These are phyloP conservation scores for Plasmodium inui DNA, from an alignment of 169 alveolate species.

Conservation along the genomic window DNA sequence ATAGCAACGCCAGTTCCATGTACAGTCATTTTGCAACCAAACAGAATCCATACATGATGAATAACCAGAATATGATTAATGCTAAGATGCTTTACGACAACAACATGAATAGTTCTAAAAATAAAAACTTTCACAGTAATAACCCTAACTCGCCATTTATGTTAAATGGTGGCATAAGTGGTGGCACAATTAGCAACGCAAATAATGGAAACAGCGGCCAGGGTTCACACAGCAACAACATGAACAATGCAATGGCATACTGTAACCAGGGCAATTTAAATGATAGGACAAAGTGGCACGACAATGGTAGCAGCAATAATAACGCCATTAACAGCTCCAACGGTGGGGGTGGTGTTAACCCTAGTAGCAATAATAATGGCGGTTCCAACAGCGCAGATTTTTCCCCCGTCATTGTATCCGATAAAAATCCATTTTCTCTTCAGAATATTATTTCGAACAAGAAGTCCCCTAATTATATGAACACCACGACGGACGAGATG, in stretches of 20 bases:
- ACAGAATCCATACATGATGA: slow-evolving; percentile 18
- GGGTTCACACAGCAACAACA: not conserved
- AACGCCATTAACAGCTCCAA: not conserved
- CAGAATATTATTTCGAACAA: slow-evolving; percentile 54
- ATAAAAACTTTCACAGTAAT: not conserved
- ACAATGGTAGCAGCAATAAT: not conserved
- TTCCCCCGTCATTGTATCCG: slow-evolving; percentile 63
- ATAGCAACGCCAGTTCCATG: slow-evolving; percentile 41
- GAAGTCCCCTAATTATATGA: slow-evolving; percentile 11
- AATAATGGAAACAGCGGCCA: not conserved
- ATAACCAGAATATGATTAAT: slow-evolving; percentile 25
- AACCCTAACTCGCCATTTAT: slow-evolving; percentile 22
- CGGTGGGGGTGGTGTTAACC: not conserved
- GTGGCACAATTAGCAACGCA: not conserved
- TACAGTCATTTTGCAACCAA: slow-evolving; percentile 3
- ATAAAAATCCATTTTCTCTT: slow-evolving; percentile 75
- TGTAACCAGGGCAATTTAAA: slow-evolving; percentile 33
- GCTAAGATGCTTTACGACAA: slow-evolving; percentile 20
- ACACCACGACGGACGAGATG: slow-evolving; percentile 13
- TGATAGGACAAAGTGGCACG: slow-evolving; percentile 38
- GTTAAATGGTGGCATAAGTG: slow-evolving; percentile 14
- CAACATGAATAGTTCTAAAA: slow-evolving; percentile 12
- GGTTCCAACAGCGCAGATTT: slow-evolving; percentile 32
- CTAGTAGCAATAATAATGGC: not conserved
- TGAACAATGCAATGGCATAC: slow-evolving; percentile 25